Base-by-base conservation (phyloP, 148 eudicot genomes). In the Linanthus parryae region DNA sequence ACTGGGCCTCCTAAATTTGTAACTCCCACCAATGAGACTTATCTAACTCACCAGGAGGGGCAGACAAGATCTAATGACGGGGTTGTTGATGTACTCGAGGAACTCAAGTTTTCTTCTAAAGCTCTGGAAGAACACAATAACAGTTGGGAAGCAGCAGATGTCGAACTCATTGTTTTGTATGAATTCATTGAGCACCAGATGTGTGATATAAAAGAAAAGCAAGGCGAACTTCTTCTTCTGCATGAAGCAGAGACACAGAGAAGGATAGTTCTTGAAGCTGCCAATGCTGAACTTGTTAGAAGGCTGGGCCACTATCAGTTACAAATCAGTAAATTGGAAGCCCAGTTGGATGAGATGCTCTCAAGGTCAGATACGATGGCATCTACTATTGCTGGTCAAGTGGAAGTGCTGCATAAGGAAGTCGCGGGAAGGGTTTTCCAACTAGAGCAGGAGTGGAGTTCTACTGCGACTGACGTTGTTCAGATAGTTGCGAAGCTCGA, bases 131-230 rank as follows among this genome's bases (percentile, higher is more conserved):
- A 71, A 45, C 66, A 73, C 20, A 51, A 58, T 77, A 40, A 35
- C 64, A 49, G 50, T 56, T 70, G 75, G 52, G 94, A 82, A 55
- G 70, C 48, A 57, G 76, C 71, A 58, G 82, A 74, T 40, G 59
- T 88, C 43, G 96, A 88, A 69, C 83, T 77, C 29, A 63, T 70
- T 72, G 81, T 88, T 58, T 52, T 80, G 24, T 80, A 68, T 58
- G 95, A 74, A 74, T 72, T 60, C 61, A 51, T 88, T 50, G 76
- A 70, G 58, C 78, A 74, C 62, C 76, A 78, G 61, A 41, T 66
- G 27, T 62, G 22, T 52, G 65, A 71, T 59, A 59, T 61, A 68
- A 82, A 80, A 62, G 82, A 64, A 43, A 80, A 57, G 47, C 78
- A 65, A 53, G 62, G 47, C 64, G 80, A 75, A 59, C 80, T 79